Base-by-base conservation (phyloP, 305 asterid species). In the Fraxinus baroniana region DNA sequence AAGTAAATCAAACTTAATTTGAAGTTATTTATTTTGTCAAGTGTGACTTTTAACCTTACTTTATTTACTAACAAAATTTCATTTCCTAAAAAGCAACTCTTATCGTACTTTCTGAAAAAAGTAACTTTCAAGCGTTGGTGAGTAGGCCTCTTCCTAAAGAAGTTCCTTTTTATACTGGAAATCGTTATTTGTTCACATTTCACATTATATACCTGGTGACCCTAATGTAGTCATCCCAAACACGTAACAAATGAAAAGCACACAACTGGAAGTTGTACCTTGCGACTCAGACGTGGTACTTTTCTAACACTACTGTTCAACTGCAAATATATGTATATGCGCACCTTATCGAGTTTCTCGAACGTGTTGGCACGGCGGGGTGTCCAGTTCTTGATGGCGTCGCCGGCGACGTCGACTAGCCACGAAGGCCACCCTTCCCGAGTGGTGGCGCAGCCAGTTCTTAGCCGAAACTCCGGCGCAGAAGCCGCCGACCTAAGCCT, bases 351-450 rank as follows among this genome's bases (percentile, higher is more conserved):
- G 35, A 78, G 73, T 60, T 78, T 78, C 36, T 78, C 81, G 74
- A 78, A 78, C 18, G 81, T 78, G 55, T 60, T 78, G 17, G 81
- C 81, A 13, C 75, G 73, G 46, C 81, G 52, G 60, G 81, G 81
- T 0, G 74, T 78, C 81, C 81, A 78, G 39, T 78, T 71, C 24
- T 57, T 57, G 52, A 78, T 78, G 55, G 81, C 81, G 18, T 78
- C 81, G 22, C 81, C 81, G 35, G 72, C 74, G 74, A 55, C 46
- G n/a, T 24, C 74, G 5, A 24, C 64, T 1, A 78, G 75, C 81
- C 81, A 78, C n/a, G 81, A 28, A 5, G 81, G 81, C 81, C 81
- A 78, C 15, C 81, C 81, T 17, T 78, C 46, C 78, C 49, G 78
- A 26, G 30, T 57, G 28, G 74, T 78, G 70, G 3, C 12, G 13